Conservation (phyloP, 176 grass and related monocot species). For the Chloris gayana region DNA sequence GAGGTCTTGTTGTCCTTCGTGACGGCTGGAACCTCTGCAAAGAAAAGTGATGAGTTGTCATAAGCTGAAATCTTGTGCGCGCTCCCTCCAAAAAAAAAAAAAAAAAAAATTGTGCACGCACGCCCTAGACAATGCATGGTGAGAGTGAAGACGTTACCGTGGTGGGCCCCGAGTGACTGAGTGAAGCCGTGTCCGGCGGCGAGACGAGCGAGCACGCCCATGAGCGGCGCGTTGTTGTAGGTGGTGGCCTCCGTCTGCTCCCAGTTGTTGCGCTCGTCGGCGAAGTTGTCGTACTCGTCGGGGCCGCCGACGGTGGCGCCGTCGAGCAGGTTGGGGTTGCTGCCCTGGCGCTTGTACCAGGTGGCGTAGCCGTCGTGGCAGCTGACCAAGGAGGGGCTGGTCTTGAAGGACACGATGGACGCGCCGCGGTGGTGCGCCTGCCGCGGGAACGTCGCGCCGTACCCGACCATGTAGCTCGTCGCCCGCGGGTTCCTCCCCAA, state of each 20-base stretch:
- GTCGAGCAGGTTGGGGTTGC: slow-evolving; percentile 81
- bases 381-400: slow-evolving; percentile 55
- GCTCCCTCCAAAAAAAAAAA: too few relatives aligned
- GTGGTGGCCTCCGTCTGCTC: slow-evolving; percentile 88
- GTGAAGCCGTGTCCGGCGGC: slow-evolving; percentile 50
- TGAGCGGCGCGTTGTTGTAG: slow-evolving; percentile 88
- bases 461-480: slow-evolving; percentile 95
- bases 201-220: slow-evolving; percentile 75
- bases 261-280: slow-evolving; percentile 82
- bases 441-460: slow-evolving; percentile 60
- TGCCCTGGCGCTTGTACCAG: slow-evolving; percentile 56
- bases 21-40: slow-evolving; percentile 31
- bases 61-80: too few relatives aligned
- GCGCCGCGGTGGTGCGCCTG: slow-evolving; percentile 82
- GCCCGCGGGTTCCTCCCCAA: slow-evolving; percentile 76
- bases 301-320: slow-evolving; percentile 86
- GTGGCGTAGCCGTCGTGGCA: slow-evolving; percentile 56
- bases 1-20: slow-evolving; percentile 47
- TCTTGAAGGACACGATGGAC: slow-evolving; percentile 76
- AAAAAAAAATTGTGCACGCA: too few relatives aligned
- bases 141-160: too few relatives aligned
- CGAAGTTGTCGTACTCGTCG: slow-evolving; percentile 66
- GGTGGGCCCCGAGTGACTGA: slow-evolving; percentile 40
- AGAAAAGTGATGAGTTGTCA: too few relatives aligned
- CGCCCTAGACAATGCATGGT: too few relatives aligned